Percentiles rank a stretch among this genome's conserved stretches.
Conservation (phyloP, 164 flowering plant species). For the Berberis vulgaris region DNA sequence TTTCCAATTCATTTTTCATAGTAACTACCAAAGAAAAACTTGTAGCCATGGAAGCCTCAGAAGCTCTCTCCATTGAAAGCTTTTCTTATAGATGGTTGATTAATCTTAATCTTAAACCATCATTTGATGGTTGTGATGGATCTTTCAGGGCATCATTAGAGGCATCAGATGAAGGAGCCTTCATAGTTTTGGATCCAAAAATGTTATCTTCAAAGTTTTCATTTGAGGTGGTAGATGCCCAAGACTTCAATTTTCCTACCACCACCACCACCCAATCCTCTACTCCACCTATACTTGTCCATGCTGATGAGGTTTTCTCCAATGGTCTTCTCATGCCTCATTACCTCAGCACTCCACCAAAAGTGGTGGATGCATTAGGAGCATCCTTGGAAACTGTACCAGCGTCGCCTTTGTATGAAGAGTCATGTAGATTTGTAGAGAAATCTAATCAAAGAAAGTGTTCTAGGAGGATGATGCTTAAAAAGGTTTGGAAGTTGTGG, state of each 20-base stretch:
- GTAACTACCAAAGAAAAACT: too few species aligned
- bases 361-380: background rate
- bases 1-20: too few species aligned
- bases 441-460: background rate
- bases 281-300: background rate
- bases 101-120: background rate
- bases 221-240: background rate
- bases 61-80: background rate
- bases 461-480: background rate
- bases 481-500: background rate
- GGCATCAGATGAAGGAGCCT: conserved; percentile 36
- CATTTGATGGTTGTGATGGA: background rate
- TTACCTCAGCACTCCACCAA: background rate
- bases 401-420: background rate
- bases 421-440: background rate
- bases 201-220: background rate
- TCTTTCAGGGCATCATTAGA: conserved; percentile 29
- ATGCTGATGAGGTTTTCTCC: conserved; percentile 6
- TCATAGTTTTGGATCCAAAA: conserved; percentile 27
- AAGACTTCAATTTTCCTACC: conserved; percentile 5
- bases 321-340: conserved; percentile 4
- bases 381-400: background rate
- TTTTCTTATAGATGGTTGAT: conserved; percentile 2
- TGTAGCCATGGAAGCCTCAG: conserved; percentile 1
- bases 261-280: background rate